Conservation (phyloP, 2,329 filamentous ascomycete species). For the Cladosporium sp. region DNA sequence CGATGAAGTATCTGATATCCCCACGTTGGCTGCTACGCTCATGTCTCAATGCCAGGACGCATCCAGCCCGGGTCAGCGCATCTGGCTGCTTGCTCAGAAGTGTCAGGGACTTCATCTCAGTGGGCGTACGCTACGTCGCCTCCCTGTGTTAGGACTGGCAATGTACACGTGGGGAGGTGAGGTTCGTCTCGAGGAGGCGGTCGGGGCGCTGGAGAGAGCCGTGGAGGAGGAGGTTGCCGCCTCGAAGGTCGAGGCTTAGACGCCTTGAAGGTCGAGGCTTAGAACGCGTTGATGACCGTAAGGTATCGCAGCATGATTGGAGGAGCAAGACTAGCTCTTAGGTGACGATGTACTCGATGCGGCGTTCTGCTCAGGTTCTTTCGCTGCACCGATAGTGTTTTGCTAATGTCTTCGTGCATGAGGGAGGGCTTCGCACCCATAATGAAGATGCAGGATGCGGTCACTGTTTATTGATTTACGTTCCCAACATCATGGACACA, state of each 20-base stretch:
- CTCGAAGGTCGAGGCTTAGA: background rate
- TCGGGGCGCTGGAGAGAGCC: slow-evolving; percentile 42
- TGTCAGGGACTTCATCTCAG: slow-evolving; percentile 41
- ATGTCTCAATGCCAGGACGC: slow-evolving; percentile 27
- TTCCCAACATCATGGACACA: background rate
- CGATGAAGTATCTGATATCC: slow-evolving; percentile 26
- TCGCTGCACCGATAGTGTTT: background rate
- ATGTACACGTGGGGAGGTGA: slow-evolving; percentile 41
- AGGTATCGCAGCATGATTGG: background rate
- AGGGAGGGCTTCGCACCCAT: background rate
- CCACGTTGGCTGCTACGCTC: slow-evolving; percentile 36
- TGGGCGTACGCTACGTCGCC: slow-evolving; percentile 45
- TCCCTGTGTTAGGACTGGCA: slow-evolving; percentile 46
- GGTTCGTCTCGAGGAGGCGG: slow-evolving; percentile 42
- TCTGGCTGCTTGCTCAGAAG: slow-evolving; percentile 39
- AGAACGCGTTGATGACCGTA: background rate
- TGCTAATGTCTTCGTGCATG: background rate
- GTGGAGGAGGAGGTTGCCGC: slow-evolving; percentile 39
- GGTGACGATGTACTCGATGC: background rate
- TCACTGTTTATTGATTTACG: background rate
- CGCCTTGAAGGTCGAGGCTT: background rate
- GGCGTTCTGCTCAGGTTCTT: background rate
- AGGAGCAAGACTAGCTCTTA: background rate
- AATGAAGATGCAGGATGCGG: background rate
- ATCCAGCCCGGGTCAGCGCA: slow-evolving; percentile 32